Base-by-base conservation (phyloP, 2,329 filamentous ascomycete genomes). In the Kalmusia sp. region DNA sequence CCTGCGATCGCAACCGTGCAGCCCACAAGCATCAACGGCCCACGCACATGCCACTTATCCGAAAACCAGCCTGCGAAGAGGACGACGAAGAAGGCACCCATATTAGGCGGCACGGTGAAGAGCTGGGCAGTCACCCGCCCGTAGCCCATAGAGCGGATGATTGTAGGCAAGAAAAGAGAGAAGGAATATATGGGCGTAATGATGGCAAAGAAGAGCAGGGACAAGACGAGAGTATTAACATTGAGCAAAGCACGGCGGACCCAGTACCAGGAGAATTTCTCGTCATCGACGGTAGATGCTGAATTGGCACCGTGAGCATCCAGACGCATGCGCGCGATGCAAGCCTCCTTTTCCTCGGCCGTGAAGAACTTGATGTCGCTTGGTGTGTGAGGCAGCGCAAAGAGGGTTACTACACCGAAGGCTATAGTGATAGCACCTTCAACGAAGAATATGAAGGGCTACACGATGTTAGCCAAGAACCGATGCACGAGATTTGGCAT, bases 21-120 rank as follows among this genome's bases (percentile, higher is more conserved):
- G 74, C 79, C 73, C 80, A 82, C 51, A 61, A 75, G 62, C 78
- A 85, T n/a, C 79, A 80, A 67, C 79, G 79, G 54, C 68, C 79
- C 49, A 76, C 71, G 15, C 69, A 73, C 63, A 27, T 54, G 58
- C 12, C 64, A 35, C 25, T 58, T 65, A 46, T 86, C 83, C 2
- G 81, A 82, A 6, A 70, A 56, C 51, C 77, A 77, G 1, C 81
- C 79, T 2, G 72, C 70, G 0, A 63, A 38, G 2, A 77, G 56
- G 9, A 74, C 69, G 4, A 64, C 65, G 35, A 73, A 59, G 50
- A 75, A 75, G 8, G 70, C 74, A 2, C 62, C 62, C 59, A 87
- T 82, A 67, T 74, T 76, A 1, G 74, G 63, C 1, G 74, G 72
- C 6, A 77, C 74, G 9, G 68, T 72, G 25, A 71, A 69, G 14